Evolutionary conservation across 805 yeast species (phyloP).

Genomic region (Starmera caribaea): DNA sequence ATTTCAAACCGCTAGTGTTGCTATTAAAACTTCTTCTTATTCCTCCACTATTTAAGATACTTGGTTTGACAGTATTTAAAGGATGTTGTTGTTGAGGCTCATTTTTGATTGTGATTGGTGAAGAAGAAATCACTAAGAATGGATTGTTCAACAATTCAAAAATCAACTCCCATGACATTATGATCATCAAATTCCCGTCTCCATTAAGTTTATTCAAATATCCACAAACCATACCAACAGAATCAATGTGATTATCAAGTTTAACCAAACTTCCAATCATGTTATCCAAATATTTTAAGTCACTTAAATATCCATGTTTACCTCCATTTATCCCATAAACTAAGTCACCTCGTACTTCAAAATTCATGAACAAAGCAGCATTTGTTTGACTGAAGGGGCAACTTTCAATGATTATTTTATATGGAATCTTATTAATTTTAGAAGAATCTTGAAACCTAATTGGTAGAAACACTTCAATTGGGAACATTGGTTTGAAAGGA

Average conservation of each 20-base stretch:
- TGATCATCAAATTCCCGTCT: slow-evolving; percentile 17
- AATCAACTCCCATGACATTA: slow-evolving; percentile 17
- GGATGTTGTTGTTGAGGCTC: neutral
- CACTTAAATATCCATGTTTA: slow-evolving; percentile 13
- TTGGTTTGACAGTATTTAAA: neutral
- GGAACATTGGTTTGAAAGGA: slow-evolving; percentile 5
- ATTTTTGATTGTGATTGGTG: neutral
- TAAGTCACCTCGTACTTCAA: slow-evolving; percentile 11
- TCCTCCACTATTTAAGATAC: neutral
- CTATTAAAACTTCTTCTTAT: neutral
- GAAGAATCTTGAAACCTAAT: slow-evolving; percentile 5
- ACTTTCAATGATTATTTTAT: slow-evolving; percentile 11
- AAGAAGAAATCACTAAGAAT: slow-evolving; percentile 1
- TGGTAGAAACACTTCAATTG: slow-evolving; percentile 3
- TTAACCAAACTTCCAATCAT: slow-evolving; percentile 17
- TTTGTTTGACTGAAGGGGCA: slow-evolving; percentile 22
- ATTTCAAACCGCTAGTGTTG: neutral
- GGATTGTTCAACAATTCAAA: slow-evolving; percentile 6
- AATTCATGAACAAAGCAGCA: slow-evolving; percentile 17
- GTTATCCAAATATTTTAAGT: slow-evolving; percentile 17
- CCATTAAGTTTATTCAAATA: slow-evolving; percentile 15
- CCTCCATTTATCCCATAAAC: slow-evolving; percentile 7
- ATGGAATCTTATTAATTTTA: slow-evolving; percentile 7
- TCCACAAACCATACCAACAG: slow-evolving; percentile 17
- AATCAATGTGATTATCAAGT: slow-evolving; percentile 2